Evolutionary conservation across 345 rosid species (phyloP).

Genomic region (Isatis tinctoria): DNA sequence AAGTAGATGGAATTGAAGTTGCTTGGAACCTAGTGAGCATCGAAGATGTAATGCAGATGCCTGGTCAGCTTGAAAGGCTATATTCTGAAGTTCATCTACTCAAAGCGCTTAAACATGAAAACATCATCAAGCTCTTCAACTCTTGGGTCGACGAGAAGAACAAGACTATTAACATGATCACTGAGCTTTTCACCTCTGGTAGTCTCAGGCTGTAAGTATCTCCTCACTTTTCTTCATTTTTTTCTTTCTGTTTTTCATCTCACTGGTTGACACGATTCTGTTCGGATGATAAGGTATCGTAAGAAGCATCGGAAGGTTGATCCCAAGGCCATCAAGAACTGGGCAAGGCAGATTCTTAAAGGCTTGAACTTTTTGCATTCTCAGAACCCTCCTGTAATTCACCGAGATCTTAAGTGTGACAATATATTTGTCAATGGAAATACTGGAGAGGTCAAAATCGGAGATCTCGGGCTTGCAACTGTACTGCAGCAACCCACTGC

Average conservation of each 20-base stretch:
- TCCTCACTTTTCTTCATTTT: background rate
- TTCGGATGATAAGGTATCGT: constrained; percentile 43
- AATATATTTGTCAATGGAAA: constrained; percentile 81
- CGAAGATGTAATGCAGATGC: constrained; percentile 73
- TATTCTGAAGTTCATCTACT: constrained; percentile 85
- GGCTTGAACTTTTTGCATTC: constrained; percentile 68
- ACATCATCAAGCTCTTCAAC: constrained; percentile 66
- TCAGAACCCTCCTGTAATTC: constrained; percentile 66
- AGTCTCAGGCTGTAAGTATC: constrained; percentile 68
- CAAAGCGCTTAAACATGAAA: constrained; percentile 71
- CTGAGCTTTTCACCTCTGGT: constrained; percentile 95
- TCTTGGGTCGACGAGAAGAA: constrained; percentile 90
- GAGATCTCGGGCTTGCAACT: constrained; percentile 85
- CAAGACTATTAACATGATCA: constrained; percentile 88
- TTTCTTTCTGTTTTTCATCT: background rate
- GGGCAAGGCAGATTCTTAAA: constrained; percentile 77
- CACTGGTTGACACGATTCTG: background rate
- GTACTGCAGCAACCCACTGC: constrained; percentile 81
- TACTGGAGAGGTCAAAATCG: constrained; percentile 80
- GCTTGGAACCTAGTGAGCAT: constrained; percentile 88
- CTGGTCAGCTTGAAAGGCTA: constrained; percentile 68
- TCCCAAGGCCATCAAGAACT: constrained; percentile 72
- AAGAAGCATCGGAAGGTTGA: constrained; percentile 72
- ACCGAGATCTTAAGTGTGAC: constrained; percentile 89
- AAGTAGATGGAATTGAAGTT: constrained; percentile 81